phyloP scores from a whole-genome alignment of 2,329 filamentous ascomycete species.

The Ceratocystis eucalypticola region DNA sequence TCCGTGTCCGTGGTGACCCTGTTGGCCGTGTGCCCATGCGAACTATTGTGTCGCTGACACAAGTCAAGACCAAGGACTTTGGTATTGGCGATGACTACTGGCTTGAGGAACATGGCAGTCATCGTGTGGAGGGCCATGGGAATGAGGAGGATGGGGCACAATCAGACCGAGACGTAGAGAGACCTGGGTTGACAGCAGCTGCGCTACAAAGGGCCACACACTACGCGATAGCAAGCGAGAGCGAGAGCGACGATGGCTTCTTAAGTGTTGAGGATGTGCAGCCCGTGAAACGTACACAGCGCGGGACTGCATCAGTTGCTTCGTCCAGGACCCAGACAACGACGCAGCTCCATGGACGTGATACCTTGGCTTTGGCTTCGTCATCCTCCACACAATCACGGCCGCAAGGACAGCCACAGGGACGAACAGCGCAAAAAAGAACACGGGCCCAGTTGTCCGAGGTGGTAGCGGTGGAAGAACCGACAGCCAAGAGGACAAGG shows the following conservation, averaged over 20 bases:
- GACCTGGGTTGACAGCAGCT: no score
- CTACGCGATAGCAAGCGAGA: slow-evolving; percentile 19
- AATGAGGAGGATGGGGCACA: slow-evolving; percentile 2
- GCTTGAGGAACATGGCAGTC: slow-evolving; percentile 39
- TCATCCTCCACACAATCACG: not conserved
- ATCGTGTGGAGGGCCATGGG: slow-evolving; percentile 20
- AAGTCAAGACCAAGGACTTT: slow-evolving; percentile 56
- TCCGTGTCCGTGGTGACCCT: slow-evolving; percentile 45
- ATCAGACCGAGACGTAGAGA: not conserved
- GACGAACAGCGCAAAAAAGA: slow-evolving; percentile 24
- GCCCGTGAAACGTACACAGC: slow-evolving; percentile 12
- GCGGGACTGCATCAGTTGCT: not conserved
- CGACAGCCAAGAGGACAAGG: slow-evolving; percentile 26
- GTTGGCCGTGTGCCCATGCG: slow-evolving; percentile 31
- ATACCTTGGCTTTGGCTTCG: not conserved
- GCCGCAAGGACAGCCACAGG: slow-evolving; percentile 19
- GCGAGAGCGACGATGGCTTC: slow-evolving; percentile 25
- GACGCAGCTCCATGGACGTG: not conserved
- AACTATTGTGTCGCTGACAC: slow-evolving; percentile 57
- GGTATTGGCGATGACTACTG: slow-evolving; percentile 68
- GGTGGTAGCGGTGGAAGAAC: slow-evolving; percentile 22
- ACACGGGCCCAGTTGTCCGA: not conserved
- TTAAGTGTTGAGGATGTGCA: slow-evolving; percentile 13
- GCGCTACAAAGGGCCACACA: not conserved
- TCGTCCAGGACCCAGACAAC: not conserved